These are phyloP conservation scores for Saksenaea vasiformis DNA, from an alignment of 371 early-diverging fungal genomes.

Conservation along the genomic window DNA sequence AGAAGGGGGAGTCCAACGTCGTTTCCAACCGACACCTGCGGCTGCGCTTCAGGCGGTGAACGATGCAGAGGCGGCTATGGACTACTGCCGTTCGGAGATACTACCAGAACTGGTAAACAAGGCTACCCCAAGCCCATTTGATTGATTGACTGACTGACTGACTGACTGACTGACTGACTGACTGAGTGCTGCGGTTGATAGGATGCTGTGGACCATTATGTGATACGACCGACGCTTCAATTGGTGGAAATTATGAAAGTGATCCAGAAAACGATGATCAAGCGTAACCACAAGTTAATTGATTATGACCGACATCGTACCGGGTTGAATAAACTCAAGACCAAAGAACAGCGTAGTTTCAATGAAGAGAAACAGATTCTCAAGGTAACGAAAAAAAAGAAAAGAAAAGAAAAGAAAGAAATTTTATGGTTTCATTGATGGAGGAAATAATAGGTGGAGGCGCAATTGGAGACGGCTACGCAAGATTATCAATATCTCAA, in stretches of 20 bases:
- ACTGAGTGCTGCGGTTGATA: conserved; percentile 8
- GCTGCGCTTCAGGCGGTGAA: conserved; percentile 54
- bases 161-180: no score
- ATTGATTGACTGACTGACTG: no score
- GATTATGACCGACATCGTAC: conserved; percentile 80
- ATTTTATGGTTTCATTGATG: background rate
- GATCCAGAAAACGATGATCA: conserved; percentile 70
- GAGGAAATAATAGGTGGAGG: conserved; percentile 42
- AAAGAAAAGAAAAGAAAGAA: background rate
- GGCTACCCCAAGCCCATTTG: no score
- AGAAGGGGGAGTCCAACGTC: conserved; percentile 29
- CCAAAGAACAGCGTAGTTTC: conserved; percentile 61
- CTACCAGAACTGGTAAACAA: conserved; percentile 56
- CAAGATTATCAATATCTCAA: conserved; percentile 74
- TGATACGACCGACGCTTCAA: conserved; percentile 69
- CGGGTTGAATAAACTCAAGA: conserved; percentile 59
- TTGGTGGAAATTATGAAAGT: conserved; percentile 59
- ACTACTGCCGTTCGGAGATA: conserved; percentile 47
- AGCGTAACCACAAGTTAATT: conserved; percentile 77
- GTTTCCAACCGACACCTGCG: conserved; percentile 38
- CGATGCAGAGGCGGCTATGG: conserved; percentile 53
- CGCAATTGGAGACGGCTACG: conserved; percentile 65
- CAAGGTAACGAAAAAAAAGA: conserved; percentile 35
- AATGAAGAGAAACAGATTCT: conserved; percentile 70
- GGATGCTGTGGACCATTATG: conserved; percentile 64